A percentile compares a stretch with the other conserved stretches of the same genome.
Conservation (phyloP, 768 basidiomycete genomes). For the Crassisporium funariophilum region DNA sequence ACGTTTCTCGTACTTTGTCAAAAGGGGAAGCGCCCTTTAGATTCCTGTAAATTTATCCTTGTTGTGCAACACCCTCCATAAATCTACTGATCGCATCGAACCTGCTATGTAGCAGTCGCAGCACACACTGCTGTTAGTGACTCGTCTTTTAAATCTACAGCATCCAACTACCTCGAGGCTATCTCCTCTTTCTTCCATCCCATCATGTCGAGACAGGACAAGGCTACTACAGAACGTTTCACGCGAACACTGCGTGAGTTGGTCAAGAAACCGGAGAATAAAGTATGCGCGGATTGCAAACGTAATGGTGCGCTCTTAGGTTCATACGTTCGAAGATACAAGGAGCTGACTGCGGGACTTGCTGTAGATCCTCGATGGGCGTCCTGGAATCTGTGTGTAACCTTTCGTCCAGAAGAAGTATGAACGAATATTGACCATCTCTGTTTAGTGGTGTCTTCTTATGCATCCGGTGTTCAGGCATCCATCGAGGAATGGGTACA, state of each 20-base stretch:
- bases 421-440: slow-evolving; percentile 4
- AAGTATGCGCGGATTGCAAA: slow-evolving; percentile 95
- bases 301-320: slow-evolving; percentile 71
- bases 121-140: no score
- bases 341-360: slow-evolving; percentile 1
- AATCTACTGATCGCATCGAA: slow-evolving; percentile 9
- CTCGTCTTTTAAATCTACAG: no score
- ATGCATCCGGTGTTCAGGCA: slow-evolving; percentile 96
- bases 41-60: neutral
- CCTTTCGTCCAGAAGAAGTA: neutral
- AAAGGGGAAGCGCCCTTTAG: neutral
- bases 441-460: slow-evolving; percentile 87
- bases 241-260: slow-evolving; percentile 81
- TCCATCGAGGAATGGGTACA: slow-evolving; percentile 97
- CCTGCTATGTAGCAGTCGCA: no score
- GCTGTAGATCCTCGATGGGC: slow-evolving; percentile 95
- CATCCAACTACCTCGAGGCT: no score
- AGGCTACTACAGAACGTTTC: slow-evolving; percentile 80
- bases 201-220: slow-evolving; percentile 67
- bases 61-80: slow-evolving; percentile 11
- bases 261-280: slow-evolving; percentile 89
- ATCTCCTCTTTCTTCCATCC: slow-evolving; percentile 12
- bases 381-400: slow-evolving; percentile 87
- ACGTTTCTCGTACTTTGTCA: neutral
- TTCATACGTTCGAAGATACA: slow-evolving; percentile 7